Percentiles rank a stretch among this genome's conserved stretches.
These are phyloP conservation scores for Calonectria honghensis DNA, from an alignment of 2,329 filamentous ascomycete species.

Conservation along the genomic window DNA sequence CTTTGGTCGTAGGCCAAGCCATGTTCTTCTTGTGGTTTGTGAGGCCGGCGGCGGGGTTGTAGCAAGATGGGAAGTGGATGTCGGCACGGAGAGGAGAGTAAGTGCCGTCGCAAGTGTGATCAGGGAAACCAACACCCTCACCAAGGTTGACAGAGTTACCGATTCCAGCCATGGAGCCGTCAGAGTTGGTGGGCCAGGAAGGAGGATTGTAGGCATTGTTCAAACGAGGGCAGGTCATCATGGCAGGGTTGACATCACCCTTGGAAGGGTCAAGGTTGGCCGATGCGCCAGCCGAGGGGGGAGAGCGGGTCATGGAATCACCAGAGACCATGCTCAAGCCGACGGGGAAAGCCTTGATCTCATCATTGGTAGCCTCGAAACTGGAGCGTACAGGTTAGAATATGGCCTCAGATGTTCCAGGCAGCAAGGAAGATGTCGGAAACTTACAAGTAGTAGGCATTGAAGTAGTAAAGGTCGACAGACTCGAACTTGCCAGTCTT, in stretches of 20 bases:
- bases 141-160: constrained; percentile 72
- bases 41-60: constrained; percentile 78
- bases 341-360: constrained; percentile 80
- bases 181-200: constrained; percentile 72
- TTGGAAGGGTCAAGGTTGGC: constrained; percentile 71
- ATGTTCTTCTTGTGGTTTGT: constrained; percentile 79
- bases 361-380: constrained; percentile 78
- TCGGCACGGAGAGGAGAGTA: constrained; percentile 79
- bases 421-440: not conserved
- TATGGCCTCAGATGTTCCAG: not conserved
- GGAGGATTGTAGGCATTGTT: constrained; percentile 68
- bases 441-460: constrained; percentile 83
- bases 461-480: constrained; percentile 83
- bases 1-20: constrained; percentile 73
- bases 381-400: constrained; percentile 55
- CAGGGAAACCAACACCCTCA: constrained; percentile 80
- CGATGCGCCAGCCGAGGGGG: constrained; percentile 71
- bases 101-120: constrained; percentile 79
- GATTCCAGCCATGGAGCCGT: constrained; percentile 74
- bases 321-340: constrained; percentile 84
- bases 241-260: constrained; percentile 72
- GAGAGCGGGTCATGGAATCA: constrained; percentile 74
- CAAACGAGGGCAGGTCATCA: constrained; percentile 76
- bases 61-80: constrained; percentile 84
- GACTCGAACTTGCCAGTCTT: constrained; percentile 77